A percentile compares a stretch with the other conserved stretches of the same genome.
These are phyloP conservation scores for Hygrocybe coccinea DNA, from an alignment of 768 basidiomycete species.

Conservation along the genomic window DNA sequence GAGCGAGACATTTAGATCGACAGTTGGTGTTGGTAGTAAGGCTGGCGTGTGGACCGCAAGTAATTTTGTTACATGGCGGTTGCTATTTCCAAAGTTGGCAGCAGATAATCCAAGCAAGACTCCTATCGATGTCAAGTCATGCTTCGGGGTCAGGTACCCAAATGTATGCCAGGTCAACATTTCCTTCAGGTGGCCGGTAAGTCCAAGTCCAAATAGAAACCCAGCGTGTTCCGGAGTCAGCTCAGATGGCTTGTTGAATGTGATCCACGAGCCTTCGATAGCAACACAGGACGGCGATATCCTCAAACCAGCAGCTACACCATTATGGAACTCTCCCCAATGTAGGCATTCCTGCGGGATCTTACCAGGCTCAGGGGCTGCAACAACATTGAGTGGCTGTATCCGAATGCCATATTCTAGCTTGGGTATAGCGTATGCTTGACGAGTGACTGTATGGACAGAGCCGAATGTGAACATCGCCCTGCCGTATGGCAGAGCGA, in stretches of 20 bases:
- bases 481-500: constrained; percentile 85
- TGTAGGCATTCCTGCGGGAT: constrained; percentile 63
- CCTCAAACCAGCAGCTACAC: constrained; percentile 86
- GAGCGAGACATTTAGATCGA: constrained; percentile 86
- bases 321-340: constrained; percentile 99
- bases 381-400: constrained; percentile 64
- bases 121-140: constrained; percentile 91
- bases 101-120: constrained; percentile 91
- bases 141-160: constrained; percentile 90
- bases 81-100: constrained; percentile 79
- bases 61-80: constrained; percentile 84
- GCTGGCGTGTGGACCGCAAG: constrained; percentile 92
- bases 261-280: constrained; percentile 92
- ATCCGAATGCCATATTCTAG: constrained; percentile 71
- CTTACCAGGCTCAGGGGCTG: constrained; percentile 67
- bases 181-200: constrained; percentile 84
- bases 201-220: constrained; percentile 85
- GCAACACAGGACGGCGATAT: constrained; percentile 69
- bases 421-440: constrained; percentile 75
- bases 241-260: constrained; percentile 89
- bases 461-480: constrained; percentile 91
- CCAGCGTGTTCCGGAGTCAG: constrained; percentile 95
- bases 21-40: constrained; percentile 76
- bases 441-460: constrained; percentile 65
- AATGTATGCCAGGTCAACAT: constrained; percentile 96